Evolutionary conservation across 2,329 filamentous ascomycete genomes (phyloP).

Genomic region (Talaromyces sp.): DNA sequence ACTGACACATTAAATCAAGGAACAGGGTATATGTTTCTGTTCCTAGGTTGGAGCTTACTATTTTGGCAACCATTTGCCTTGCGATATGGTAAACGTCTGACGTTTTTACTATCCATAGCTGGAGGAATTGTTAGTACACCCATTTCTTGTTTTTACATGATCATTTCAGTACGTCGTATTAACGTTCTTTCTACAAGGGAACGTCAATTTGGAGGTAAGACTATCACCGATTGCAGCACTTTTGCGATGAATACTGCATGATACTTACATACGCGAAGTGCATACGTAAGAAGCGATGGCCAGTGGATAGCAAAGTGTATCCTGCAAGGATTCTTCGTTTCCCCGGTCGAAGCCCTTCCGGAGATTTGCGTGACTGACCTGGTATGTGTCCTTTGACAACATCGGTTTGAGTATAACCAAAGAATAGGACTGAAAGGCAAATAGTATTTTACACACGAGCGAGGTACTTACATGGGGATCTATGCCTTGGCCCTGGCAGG

Average conservation of each 20-base stretch:
- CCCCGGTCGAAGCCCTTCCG: slow-evolving; percentile 39
- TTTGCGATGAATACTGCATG: slow-evolving; percentile 12
- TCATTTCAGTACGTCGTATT: not conserved
- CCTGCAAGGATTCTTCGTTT: slow-evolving; percentile 35
- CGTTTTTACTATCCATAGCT: slow-evolving; percentile 30
- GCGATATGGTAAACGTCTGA: slow-evolving; percentile 40
- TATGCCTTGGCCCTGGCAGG: slow-evolving; percentile 39
- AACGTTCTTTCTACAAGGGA: not conserved
- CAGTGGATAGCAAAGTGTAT: slow-evolving; percentile 39
- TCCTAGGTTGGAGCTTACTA: slow-evolving; percentile 42
- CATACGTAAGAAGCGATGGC: slow-evolving; percentile 28
- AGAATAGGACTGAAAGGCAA: not conserved
- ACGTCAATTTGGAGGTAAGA: slow-evolving; percentile 14
- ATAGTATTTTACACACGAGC: slow-evolving; percentile 41
- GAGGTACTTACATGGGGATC: slow-evolving; percentile 38
- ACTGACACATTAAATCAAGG: slow-evolving; percentile 34
- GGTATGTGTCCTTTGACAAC: slow-evolving; percentile 21
- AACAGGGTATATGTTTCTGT: slow-evolving; percentile 38
- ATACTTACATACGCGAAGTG: slow-evolving; percentile 19
- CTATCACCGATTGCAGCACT: no score
- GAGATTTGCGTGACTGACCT: slow-evolving; percentile 40
- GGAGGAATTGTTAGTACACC: slow-evolving; percentile 28
- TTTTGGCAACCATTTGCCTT: slow-evolving; percentile 47
- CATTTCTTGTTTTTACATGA: no score
- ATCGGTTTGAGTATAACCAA: not conserved